Conservation (phyloP, 2,329 filamentous ascomycete species). For the Bimuria novae-zelandiae region DNA sequence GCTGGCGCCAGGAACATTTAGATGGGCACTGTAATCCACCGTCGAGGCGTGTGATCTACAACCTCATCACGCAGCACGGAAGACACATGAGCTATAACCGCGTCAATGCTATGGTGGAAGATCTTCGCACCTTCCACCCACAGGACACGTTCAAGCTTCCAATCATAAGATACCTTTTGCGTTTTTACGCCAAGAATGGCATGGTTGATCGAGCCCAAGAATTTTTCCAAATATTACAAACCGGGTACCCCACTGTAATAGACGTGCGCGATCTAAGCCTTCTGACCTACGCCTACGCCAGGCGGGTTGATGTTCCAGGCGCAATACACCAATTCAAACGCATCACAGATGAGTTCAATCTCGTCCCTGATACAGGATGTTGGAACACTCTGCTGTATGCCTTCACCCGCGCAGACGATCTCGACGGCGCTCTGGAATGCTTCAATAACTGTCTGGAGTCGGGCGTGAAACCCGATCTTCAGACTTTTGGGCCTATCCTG, state of each 20-base stretch:
- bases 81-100: conserved; percentile 21
- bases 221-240: conserved; percentile 36
- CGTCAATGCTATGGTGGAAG: conserved; percentile 28
- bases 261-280: conserved; percentile 23
- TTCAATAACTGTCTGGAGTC: conserved; percentile 65
- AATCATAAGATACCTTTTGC: conserved; percentile 28
- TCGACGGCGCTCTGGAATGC: conserved; percentile 65
- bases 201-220: conserved; percentile 36
- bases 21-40: conserved; percentile 22
- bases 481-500: conserved; percentile 76
- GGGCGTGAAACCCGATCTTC: conserved; percentile 59
- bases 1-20: conserved; percentile 26
- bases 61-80: conserved; percentile 28
- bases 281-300: conserved; percentile 72
- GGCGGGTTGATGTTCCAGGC: conserved; percentile 65
- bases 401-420: conserved; percentile 67
- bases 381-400: conserved; percentile 82
- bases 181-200: conserved; percentile 42
- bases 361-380: conserved; percentile 62
- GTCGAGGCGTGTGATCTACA: conserved; percentile 22
- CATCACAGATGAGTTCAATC: conserved; percentile 60
- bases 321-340: conserved; percentile 65
- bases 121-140: conserved; percentile 33
- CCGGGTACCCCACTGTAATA: conserved; percentile 11
- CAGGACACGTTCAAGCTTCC: conserved; percentile 20